Evolutionary conservation across 164 flowering plant species (phyloP), one percentile per base, ranked within the genome.

Genomic region (Berberis thunbergii): DNA sequence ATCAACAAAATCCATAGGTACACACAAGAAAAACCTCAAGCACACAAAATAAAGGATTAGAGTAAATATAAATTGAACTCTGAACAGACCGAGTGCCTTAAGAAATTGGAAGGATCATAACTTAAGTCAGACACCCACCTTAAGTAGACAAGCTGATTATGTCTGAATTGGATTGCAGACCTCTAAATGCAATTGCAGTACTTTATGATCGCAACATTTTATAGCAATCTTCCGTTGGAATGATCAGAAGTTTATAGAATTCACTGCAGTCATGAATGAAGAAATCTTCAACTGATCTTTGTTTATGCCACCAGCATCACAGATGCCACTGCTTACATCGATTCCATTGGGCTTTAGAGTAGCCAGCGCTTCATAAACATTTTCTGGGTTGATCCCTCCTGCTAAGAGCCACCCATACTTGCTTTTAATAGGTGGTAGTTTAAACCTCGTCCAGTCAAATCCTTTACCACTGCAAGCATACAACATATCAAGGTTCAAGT

Each of bases 311-410:
- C 87, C 90, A 4, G 81, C 26, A 5, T 61, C 79, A 73, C 97
- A 94, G 59, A 94, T 87, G 60, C 96, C 97, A 66, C 99, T 91
- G 59, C 97, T 91, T 11, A 91, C 99, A 74, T 95, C 99, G 60
- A 95, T 66, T 62, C 91, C 99, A 56, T 80, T 61, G 8, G 99
- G 97, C 59, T 67, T 83, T 7, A 95, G 88, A 59, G 79, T 81
- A 7, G 78, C 56, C 55, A 91, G 70, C 54, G 99, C 99, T 66
- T 84, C 86, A 61, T 54, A 53, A 11, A 83, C 91, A 73, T 94
- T 94, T 41, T 82, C 91, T 12, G 94, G 88, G 48, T 84, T 70
- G 61, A 95, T 81, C 63, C 99, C 97, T 70, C 97, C 99, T 0
- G 97, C 99, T 72, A 95, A 78, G 43, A 94, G 83, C 99, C 97